A percentile compares a stretch with the other conserved stretches of the same genome.
Conservation (phyloP, 768 basidiomycete species). For the Suillus bovinus region DNA sequence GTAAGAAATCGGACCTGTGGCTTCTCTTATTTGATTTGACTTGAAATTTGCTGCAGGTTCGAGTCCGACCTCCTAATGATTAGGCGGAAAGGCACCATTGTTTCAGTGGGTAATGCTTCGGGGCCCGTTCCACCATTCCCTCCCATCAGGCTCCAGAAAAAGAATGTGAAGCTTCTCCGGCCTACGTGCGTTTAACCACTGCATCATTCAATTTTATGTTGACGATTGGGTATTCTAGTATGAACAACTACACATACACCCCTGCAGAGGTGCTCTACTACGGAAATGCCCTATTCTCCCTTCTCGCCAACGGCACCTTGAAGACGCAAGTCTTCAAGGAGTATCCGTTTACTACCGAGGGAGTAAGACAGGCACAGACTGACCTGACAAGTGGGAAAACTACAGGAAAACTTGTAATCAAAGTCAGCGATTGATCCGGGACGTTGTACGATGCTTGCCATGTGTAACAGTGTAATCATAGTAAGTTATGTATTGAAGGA, state of each 20-base stretch:
- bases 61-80: conserved; percentile 80
- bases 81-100: conserved; percentile 85
- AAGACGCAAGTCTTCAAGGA: conserved; percentile 71
- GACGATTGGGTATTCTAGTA: conserved; percentile 39
- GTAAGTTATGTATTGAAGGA: neutral
- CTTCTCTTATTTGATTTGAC: conserved; percentile 2
- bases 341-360: conserved; percentile 84
- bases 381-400: conserved; percentile 81
- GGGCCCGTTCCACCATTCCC: conserved; percentile 79
- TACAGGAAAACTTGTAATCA: conserved; percentile 84
- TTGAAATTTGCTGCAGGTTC: conserved; percentile 45
- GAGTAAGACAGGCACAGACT: conserved; percentile 70
- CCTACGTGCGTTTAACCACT: conserved; percentile 56
- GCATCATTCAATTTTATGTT: neutral
- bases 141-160: conserved; percentile 70
- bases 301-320: conserved; percentile 58
- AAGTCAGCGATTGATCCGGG: conserved; percentile 43
- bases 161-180: conserved; percentile 78
- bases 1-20: conserved; percentile 42
- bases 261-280: conserved; percentile 74
- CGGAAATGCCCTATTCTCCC: conserved; percentile 58
- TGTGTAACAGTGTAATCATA: neutral
- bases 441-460: too few relatives aligned
- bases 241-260: conserved; percentile 72
- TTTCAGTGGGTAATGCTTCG: conserved; percentile 91